Base-by-base conservation (phyloP, 306 rosid genomes). In the Corylus heterophylla region DNA sequence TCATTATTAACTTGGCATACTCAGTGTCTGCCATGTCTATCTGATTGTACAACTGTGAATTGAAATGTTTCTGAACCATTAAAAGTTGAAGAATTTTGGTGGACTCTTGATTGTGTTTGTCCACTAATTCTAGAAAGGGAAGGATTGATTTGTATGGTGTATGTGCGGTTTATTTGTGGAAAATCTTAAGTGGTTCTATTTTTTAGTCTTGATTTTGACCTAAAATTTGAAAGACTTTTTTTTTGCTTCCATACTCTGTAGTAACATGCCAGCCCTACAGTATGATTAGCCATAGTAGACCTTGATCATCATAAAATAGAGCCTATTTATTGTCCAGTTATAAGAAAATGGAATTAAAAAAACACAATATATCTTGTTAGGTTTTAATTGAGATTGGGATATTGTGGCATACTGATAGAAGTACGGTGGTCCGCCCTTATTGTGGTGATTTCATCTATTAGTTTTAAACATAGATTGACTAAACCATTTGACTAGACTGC, bases 1-100 rank as follows among this genome's bases (percentile, higher is more conserved):
- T 18, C 13, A 10, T 75, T 56, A 72, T 49, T 20, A 52, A 75
- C 37, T 75, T 74, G 73, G 6, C 76, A 13, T 74, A 35, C 51
- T 77, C 25, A 9, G 1, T 59, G 35, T 59, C 66, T 27, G 25
- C 12, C 54, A 10, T 35, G 27, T 75, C 59, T 12, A 52, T 4
- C 17, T 59, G 37, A 58, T 58, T 58, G 39, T 4, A 59, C 66
- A 25, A 3, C 16, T 22, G 16, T 29, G 8, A 27, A 59, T 3
- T 20, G 66, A 59, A 59, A 59, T 29, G 12, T 22, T 22, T 59
- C 12, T 25, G 16, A 59, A 11, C 27, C 3, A 10, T 68, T 42
- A 68, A 68, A 68, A 68, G 51, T 42, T 42, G 27, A 68, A 68
- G 37, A 22, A 3, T 25, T 59, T 25, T 59, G 39, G 16, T 59